Conservation (phyloP, 2,329 filamentous ascomycete genomes). For the Stagonosporopsis cucurbitacearum region DNA sequence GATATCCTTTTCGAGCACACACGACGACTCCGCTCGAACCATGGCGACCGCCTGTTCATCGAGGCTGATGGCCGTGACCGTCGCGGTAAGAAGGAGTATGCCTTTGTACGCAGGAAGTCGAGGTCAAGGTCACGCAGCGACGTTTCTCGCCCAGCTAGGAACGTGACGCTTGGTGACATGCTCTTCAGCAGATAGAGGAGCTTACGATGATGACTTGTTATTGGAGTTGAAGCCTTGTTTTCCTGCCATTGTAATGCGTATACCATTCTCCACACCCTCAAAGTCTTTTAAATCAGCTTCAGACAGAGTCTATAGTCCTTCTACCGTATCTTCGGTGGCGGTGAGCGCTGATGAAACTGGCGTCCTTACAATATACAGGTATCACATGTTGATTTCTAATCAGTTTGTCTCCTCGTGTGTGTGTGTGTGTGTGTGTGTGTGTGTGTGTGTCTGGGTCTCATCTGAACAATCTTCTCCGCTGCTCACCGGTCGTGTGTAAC, state of each 20-base stretch:
- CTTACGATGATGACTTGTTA: neutral
- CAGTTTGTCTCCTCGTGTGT: neutral
- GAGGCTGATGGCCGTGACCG: conserved; percentile 49
- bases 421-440: conserved; percentile 7
- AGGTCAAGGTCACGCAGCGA: conserved; percentile 40
- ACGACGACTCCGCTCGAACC: conserved; percentile 48
- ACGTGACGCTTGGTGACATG: conserved; percentile 44
- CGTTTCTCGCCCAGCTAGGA: conserved; percentile 38
- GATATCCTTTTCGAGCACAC: conserved; percentile 60
- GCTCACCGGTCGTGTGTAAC: conserved; percentile 28
- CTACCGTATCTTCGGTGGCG: neutral
- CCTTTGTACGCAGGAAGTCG: conserved; percentile 51
- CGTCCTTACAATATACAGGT: conserved; percentile 5
- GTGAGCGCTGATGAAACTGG: neutral
- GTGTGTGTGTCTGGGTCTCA: conserved; percentile 6
- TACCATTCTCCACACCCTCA: conserved; percentile 12
- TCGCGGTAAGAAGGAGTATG: conserved; percentile 52
- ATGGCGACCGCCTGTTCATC: conserved; percentile 48
- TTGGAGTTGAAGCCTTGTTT: neutral
- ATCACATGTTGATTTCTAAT: neutral
- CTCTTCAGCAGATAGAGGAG: conserved; percentile 31
- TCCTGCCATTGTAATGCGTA: conserved; percentile 7
- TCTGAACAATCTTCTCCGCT: conserved; percentile 20
- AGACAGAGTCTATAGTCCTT: neutral
- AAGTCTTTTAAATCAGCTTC: neutral